A percentile compares a stretch with the other conserved stretches of the same genome.
These are phyloP conservation scores for Marasmius oreades DNA, from an alignment of 1,284 basidiomycete genomes.

Conservation along the genomic window DNA sequence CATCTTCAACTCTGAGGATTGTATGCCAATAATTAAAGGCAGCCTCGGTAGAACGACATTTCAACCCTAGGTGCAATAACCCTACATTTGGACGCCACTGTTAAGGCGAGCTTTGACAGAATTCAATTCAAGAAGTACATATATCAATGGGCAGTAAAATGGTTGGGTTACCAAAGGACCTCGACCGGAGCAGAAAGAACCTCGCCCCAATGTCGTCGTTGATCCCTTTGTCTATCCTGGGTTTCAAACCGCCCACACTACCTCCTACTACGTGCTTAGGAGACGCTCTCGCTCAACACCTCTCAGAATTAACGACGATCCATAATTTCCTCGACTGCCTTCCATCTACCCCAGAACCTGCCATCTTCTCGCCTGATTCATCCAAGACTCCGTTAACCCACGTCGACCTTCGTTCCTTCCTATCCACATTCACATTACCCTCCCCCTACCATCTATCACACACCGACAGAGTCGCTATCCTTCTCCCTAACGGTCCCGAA, in stretches of 20 bases:
- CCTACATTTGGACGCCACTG: no score
- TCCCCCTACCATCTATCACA: conserved; percentile 10
- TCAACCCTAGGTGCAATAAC: no score
- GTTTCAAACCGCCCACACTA: conserved; percentile 6
- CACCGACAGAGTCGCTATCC: conserved; percentile 32
- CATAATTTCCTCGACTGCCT: conserved; percentile 35
- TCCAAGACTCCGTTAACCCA: conserved; percentile 19
- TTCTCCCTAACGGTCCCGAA: conserved; percentile 39
- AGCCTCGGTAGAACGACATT: no score
- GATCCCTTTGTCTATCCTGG: no score
- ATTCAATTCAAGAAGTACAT: no score
- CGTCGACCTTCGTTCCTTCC: conserved; percentile 28
- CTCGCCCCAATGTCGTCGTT: no score
- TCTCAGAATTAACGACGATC: conserved; percentile 25
- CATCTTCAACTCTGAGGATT: no score
- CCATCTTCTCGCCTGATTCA: conserved; percentile 28
- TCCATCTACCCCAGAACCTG: conserved; percentile 27
- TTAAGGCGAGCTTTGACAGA: no score
- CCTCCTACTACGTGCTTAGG: conserved; percentile 29
- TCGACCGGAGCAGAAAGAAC: no score
- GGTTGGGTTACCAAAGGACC: no score
- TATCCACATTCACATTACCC: conserved; percentile 34
- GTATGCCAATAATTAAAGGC: no score
- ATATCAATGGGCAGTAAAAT: no score
- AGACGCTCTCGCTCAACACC: conserved; percentile 26